Conservation (phyloP, 2,329 filamentous ascomycete genomes). For the Ophiostoma australiae region DNA sequence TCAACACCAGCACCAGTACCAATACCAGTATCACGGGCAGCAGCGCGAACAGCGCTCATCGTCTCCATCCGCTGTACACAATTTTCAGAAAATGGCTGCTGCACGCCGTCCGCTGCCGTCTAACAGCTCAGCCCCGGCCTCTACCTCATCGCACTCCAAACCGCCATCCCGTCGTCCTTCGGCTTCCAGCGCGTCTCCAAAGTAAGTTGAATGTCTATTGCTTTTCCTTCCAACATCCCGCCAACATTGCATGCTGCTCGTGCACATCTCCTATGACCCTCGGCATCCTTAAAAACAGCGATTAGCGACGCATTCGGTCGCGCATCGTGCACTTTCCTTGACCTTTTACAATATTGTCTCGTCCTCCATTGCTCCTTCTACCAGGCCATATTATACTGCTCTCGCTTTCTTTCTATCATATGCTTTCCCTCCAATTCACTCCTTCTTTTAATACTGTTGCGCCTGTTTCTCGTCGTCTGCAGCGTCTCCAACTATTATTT, state of each 20-base stretch:
- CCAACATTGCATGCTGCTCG: background rate
- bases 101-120: background rate
- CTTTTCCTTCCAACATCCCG: background rate
- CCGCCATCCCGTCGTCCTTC: constrained; percentile 4
- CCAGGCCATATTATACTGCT: background rate
- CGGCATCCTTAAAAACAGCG: too few species aligned
- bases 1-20: background rate
- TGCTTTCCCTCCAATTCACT: background rate
- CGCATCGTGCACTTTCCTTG: background rate
- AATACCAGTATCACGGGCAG: background rate
- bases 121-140: background rate
- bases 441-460: background rate
- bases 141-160: background rate
- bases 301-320: background rate
- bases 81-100: background rate
- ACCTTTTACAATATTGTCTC: background rate
- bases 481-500: background rate
- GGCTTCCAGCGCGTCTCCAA: background rate
- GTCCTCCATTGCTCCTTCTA: background rate
- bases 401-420: background rate
- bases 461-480: background rate
- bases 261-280: background rate
- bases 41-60: background rate
- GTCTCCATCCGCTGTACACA: background rate
- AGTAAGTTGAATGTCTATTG: background rate